A percentile compares a stretch with the other conserved stretches of the same genome.
These are phyloP conservation scores for Cinchona pubescens DNA, from an alignment of 257 asterid genomes.

Conservation along the genomic window DNA sequence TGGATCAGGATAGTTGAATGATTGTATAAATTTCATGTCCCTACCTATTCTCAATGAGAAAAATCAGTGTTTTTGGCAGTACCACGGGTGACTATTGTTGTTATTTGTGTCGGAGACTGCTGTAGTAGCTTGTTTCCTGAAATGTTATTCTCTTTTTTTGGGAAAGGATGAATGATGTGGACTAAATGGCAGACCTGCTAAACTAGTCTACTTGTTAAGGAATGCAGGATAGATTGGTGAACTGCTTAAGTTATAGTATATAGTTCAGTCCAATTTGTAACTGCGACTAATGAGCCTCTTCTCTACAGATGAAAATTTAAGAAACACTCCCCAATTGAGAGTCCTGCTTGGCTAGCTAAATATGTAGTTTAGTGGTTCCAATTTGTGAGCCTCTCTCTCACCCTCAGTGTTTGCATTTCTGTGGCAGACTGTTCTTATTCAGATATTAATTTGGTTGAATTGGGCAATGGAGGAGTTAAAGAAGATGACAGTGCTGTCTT, in stretches of 20 bases:
- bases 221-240: neutral
- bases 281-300: neutral
- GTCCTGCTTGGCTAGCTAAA: neutral
- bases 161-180: neutral
- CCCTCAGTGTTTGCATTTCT: constrained; percentile 20
- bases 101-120: neutral
- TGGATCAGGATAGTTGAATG: neutral
- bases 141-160: no score
- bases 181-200: neutral
- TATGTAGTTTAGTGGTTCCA: neutral
- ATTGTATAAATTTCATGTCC: neutral
- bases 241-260: neutral
- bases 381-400: constrained; percentile 14
- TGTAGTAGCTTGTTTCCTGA: no score
- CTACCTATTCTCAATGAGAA: neutral
- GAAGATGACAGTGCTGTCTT: constrained; percentile 75
- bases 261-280: neutral
- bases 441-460: constrained; percentile 67
- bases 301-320: neutral
- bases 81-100: neutral
- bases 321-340: neutral
- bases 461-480: constrained; percentile 49
- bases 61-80: neutral
- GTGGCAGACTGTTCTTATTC: constrained; percentile 76
- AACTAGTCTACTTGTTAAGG: neutral